Evolutionary conservation across 208 protist species (phyloP).

Genomic region (Vickermania ingenoplastis): DNA sequence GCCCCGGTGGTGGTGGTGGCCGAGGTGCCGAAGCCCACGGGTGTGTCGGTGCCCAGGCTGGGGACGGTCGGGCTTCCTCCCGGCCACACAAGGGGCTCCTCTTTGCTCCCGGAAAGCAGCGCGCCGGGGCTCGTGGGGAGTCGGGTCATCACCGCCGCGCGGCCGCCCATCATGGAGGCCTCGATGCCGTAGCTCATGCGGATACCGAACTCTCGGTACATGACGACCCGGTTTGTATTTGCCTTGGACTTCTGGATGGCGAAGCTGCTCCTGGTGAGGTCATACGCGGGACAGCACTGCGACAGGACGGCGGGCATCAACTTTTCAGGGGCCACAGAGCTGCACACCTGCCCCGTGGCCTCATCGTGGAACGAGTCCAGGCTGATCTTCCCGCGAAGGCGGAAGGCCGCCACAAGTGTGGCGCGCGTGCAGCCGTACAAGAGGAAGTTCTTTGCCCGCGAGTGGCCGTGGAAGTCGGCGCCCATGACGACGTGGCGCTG

Average conservation of each 20-base stretch:
- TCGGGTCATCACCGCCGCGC: not conserved
- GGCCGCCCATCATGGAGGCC: constrained; percentile 86
- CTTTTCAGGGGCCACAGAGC: constrained; percentile 41
- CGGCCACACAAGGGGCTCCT: not conserved
- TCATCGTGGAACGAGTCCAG: not conserved
- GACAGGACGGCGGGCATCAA: constrained; percentile 57
- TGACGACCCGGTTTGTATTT: constrained; percentile 82
- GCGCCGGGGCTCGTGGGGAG: not conserved
- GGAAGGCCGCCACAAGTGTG: not conserved
- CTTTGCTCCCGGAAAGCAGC: not conserved
- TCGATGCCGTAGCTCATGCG: constrained; percentile 93
- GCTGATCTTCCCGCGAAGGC: not conserved
- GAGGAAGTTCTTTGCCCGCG: constrained; percentile 90
- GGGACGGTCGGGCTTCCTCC: not conserved
- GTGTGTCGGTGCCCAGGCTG: not conserved
- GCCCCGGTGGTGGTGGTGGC: not conserved
- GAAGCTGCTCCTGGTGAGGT: constrained; percentile 69
- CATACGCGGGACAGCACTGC: constrained; percentile 52
- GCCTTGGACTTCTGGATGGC: constrained; percentile 84
- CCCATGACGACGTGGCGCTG: constrained; percentile 78
- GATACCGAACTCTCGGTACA: constrained; percentile 87
- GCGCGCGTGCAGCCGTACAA: constrained; percentile 89
- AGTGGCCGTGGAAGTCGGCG: constrained; percentile 94
- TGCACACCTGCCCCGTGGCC: constrained; percentile 1
- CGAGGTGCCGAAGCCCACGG: not conserved